Conservation (phyloP, 2,329 filamentous ascomycete species). For the Passalora sequoiae region DNA sequence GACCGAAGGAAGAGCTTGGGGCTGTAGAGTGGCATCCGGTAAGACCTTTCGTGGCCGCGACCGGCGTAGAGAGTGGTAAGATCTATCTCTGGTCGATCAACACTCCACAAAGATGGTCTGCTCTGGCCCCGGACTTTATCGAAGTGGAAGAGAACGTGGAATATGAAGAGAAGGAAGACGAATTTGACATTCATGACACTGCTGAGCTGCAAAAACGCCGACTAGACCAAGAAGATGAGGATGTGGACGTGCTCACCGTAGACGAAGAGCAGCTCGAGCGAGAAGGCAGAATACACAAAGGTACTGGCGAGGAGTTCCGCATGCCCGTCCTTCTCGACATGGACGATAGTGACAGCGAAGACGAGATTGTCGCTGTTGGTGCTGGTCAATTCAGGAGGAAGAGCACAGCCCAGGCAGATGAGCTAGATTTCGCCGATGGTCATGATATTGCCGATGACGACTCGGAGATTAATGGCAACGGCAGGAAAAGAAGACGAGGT, state of each 20-base stretch:
- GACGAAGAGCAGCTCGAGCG: conserved; percentile 51
- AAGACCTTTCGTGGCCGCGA: conserved; percentile 80
- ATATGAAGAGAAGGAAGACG: conserved; percentile 91
- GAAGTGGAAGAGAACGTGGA: conserved; percentile 98
- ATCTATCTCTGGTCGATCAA: conserved; percentile 97
- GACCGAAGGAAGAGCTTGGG: conserved; percentile 91
- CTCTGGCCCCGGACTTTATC: conserved; percentile 89
- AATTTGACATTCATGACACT: conserved; percentile 94
- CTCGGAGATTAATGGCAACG: conserved; percentile 19
- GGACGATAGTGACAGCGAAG: conserved; percentile 90
- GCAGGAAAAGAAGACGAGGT: conserved; percentile 22
- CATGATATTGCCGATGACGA: conserved; percentile 22
- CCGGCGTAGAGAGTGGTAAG: conserved; percentile 83
- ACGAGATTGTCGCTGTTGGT: conserved; percentile 67
- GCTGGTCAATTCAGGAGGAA: conserved; percentile 81
- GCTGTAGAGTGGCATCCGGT: conserved; percentile 96
- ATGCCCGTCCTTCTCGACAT: conserved; percentile 94
- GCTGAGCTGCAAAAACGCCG: conserved; percentile 90
- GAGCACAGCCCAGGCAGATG: conserved; percentile 54
- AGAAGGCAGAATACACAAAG: conserved; percentile 34
- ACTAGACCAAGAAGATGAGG: conserved; percentile 86
- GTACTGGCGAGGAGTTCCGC: conserved; percentile 60
- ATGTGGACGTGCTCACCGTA: conserved; percentile 80
- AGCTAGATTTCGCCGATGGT: conserved; percentile 34
- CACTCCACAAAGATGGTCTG: conserved; percentile 94